Evolutionary conservation across 73 alveolate species (phyloP), one percentile per base, ranked within the genome.

Genomic region (Breviolum minutum): DNA sequence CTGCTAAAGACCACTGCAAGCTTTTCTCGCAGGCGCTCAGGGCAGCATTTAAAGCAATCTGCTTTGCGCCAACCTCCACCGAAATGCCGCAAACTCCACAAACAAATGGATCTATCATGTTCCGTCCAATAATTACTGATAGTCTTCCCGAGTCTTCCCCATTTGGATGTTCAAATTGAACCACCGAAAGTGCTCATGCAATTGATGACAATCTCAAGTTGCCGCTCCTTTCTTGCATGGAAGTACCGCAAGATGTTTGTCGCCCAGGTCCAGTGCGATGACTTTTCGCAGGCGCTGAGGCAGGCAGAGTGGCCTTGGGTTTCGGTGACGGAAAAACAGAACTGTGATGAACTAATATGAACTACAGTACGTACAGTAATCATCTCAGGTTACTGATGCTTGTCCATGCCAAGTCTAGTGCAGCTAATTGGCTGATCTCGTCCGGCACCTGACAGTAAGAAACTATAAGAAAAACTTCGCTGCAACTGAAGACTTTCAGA

Each of bases 1-100:
- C 63, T 32, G 97, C 97, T 63, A 73, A 54, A 71, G 88, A 74
- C 97, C 97, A 90, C 79, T 90, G 97, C 68, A 90, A 76, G 97
- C 97, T 90, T 20, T 90, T 90, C 62, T 73, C 97, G 32, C 86
- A 90, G 40, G 97, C 97, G n/a, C 87, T 74, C 13, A 90, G 88
- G 63, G 97, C 97, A n/a, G 87, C 87, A n/a, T 90, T 90, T 6
- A 48, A 68, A 60, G 97, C 97, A 17, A 90, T 74, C 87, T 69
- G 87, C 29, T 26, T 90, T 60, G 97, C 84, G 14, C 88, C 97
- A 60, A 90, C 74, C 97, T 90, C 73, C n/a, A n/a, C n/a, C 54
- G n/a, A 7, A 27, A 26, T 48, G 8, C 22, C 48, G 13, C 73
- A 24, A 8, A 11, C 71, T 14, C 26, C 40, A 2, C 69, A 17